Evolutionary conservation across 73 alveolate species (phyloP), one percentile per base, ranked within the genome.

Genomic region (Urostyla sp.): DNA sequence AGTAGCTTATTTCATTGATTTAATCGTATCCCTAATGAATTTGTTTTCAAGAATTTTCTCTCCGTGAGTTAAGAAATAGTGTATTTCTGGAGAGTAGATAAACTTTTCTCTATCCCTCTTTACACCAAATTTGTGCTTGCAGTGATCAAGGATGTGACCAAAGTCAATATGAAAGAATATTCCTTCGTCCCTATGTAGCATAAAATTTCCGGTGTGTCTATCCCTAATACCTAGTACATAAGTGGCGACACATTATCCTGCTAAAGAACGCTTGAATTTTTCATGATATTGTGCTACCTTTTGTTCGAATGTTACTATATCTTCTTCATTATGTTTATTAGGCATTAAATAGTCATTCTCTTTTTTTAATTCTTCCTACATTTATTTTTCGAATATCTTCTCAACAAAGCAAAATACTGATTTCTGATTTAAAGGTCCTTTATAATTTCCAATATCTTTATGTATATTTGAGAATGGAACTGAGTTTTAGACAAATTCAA

Each of bases 91-190:
- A 24, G 93, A 73, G 54, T 80, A 88, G 30, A 92, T 96, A 75
- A 92, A 94, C 18, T 97, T 98, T 54, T 96, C 95, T 50, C 95
- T 81, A 83, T 96, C 99, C 88, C 99, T 91, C 76, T 90, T 85
- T 32, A 94, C 79, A 43, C 99, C 99, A 76, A 94, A 89, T 72
- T 94, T 94, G 55, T 75, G 80, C 84, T 97, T 97, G 81, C 83
- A 89, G 78, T 94, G 94, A 0, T 99, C 99, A 36, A 97, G 81
- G 81, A 97, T 94, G 89, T 97, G 99, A 2, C 99, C 99, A 87
- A 97, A 97, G 85, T 97, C 99, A 38, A 97, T 97, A 86, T 97
- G 99, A 80, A 97, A 97, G 50, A 97, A 74, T 63, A 89, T 98
- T 11, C 99, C 99, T 46, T 93, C 90, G 52, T 85, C 51, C 72